Evolutionary conservation across 352 stramenopile genomes (phyloP).

Genomic region (Phytophthora aleatoria): DNA sequence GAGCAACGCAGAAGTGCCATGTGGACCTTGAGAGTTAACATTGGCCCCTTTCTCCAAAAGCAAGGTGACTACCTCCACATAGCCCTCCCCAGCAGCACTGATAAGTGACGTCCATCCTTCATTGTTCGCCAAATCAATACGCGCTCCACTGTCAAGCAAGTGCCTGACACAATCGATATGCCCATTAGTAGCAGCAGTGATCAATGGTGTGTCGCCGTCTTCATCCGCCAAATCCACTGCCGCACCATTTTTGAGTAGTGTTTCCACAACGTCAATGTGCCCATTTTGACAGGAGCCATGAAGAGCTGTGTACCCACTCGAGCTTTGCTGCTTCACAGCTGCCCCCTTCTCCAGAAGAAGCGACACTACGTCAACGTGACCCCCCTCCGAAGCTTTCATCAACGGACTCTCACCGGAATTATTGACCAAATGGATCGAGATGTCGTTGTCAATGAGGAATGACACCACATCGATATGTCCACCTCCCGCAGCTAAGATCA

Average conservation of each 20-base stretch:
- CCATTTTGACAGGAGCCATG: not conserved
- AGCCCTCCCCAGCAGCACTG: conserved; percentile 1
- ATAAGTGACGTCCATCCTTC: conserved; percentile 1
- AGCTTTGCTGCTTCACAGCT: not conserved
- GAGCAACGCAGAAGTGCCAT: conserved; percentile 8
- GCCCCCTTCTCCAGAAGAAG: not conserved
- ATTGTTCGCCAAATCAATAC: not conserved
- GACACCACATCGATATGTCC: not conserved
- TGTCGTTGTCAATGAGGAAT: not conserved
- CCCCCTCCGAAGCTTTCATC: not conserved
- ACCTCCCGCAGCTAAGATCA: not conserved
- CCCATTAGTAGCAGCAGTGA: conserved; percentile 4
- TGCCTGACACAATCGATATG: conserved; percentile 1
- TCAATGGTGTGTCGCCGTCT: conserved; percentile 7
- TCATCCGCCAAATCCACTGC: conserved; percentile 1
- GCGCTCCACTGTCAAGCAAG: conserved; percentile 4
- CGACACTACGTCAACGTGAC: conserved; percentile 1
- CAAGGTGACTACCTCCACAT: conserved; percentile 1
- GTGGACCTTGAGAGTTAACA: conserved; percentile 4
- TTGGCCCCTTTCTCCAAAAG: conserved; percentile 14
- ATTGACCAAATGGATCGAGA: not conserved
- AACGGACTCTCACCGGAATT: not conserved
- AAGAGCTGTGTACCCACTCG: conserved; percentile 1
- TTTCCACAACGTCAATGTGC: not conserved
- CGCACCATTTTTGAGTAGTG: conserved; percentile 1